Percentiles rank a stretch among this genome's conserved stretches.
phyloP scores from a whole-genome alignment of 768 basidiomycete species.

The Suillus subalutaceus region DNA sequence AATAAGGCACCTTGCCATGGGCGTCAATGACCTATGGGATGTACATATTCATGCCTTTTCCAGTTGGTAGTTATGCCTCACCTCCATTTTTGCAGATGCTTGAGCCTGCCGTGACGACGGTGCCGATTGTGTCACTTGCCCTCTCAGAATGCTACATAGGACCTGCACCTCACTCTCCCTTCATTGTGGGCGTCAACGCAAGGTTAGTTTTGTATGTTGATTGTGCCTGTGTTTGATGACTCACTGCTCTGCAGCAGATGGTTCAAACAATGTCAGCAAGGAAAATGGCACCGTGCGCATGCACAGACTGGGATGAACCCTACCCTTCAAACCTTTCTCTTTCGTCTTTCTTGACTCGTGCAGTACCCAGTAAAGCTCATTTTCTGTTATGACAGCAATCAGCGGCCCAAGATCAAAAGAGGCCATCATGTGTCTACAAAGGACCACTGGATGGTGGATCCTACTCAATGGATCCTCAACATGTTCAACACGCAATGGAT shows the following conservation, averaged over 20 bases:
- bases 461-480: constrained; percentile 8
- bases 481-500: neutral
- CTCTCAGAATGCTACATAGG: neutral
- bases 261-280: constrained; percentile 6
- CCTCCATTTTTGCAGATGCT: neutral
- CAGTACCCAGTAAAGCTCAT: neutral
- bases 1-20: neutral
- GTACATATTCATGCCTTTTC: neutral
- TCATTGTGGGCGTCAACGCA: neutral
- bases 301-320: constrained; percentile 1
- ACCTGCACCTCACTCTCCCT: neutral
- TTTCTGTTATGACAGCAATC: neutral
- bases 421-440: neutral
- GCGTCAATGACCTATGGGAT: neutral
- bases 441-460: constrained; percentile 9
- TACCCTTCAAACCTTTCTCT: neutral
- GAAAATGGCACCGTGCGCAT: neutral
- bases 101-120: neutral
- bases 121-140: neutral
- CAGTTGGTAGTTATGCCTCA: no score
- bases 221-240: neutral
- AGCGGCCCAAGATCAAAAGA: neutral
- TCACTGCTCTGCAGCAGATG: neutral
- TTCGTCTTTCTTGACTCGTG: neutral
- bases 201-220: neutral